A percentile compares a stretch with the other conserved stretches of the same genome.
These are phyloP conservation scores for Luvunga scandens DNA, from an alignment of 345 rosid genomes.

Conservation along the genomic window DNA sequence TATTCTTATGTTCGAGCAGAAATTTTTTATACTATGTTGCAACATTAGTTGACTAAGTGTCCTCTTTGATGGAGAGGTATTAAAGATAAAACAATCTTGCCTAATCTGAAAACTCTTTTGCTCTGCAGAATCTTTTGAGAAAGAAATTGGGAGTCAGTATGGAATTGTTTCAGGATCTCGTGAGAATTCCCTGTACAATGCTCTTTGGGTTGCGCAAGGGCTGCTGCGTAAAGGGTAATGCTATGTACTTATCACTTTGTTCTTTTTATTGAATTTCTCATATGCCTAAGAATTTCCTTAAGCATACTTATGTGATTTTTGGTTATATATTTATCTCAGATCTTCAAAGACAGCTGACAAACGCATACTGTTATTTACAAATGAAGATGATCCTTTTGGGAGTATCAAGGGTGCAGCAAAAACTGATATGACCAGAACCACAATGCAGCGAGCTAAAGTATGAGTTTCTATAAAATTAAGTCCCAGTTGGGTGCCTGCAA, in stretches of 20 bases:
- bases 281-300: neutral
- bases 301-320: neutral
- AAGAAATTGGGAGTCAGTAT: conserved; percentile 81
- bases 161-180: conserved; percentile 84
- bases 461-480: conserved; percentile 5
- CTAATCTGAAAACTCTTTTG: conserved; percentile 14
- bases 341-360: conserved; percentile 83
- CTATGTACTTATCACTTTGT: neutral
- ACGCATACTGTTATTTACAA: conserved; percentile 79
- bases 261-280: neutral
- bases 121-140: conserved; percentile 61
- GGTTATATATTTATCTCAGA: conserved; percentile 40
- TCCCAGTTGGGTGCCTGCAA: neutral
- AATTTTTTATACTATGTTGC: neutral
- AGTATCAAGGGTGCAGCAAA: conserved; percentile 63
- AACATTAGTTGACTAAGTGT: neutral
- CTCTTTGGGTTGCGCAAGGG: conserved; percentile 98
- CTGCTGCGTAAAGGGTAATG: conserved; percentile 90
- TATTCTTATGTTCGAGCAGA: neutral
- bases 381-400: conserved; percentile 95
- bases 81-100: conserved; percentile 5
- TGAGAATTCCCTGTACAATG: conserved; percentile 89
- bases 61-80: neutral
- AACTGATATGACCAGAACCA: conserved; percentile 87
- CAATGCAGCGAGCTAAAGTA: conserved; percentile 95